A percentile compares a stretch with the other conserved stretches of the same genome.
phyloP scores from a whole-genome alignment of 2,329 filamentous ascomycete genomes.

The Pyrenochaeta sp. region DNA sequence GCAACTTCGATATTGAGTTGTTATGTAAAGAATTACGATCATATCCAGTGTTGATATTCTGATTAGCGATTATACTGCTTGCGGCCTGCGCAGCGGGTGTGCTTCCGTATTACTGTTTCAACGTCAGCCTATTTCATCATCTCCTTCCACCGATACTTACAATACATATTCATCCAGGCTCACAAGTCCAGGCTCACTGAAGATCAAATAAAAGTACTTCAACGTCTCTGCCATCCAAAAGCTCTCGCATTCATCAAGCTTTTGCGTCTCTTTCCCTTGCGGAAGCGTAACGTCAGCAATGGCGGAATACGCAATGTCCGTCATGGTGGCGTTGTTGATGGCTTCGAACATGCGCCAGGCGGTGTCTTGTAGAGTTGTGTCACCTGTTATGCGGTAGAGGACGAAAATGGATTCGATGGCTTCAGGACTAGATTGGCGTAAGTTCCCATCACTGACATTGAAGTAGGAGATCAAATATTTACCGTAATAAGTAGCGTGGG shows the following conservation, averaged over 20 bases:
- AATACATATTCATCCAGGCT: conserved; percentile 74
- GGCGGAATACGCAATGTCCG: conserved; percentile 73
- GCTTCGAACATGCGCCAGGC: conserved; percentile 87
- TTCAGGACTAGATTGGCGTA: conserved; percentile 68
- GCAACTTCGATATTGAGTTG: too few species aligned
- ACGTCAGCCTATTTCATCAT: not conserved
- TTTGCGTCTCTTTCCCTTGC: conserved; percentile 31
- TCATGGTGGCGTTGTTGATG: conserved; percentile 71
- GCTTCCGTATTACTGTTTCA: conserved; percentile 60
- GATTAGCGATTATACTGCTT: not conserved
- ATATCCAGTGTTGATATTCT: too few species aligned
- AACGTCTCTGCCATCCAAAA: conserved; percentile 92
- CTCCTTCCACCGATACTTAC: conserved; percentile 27
- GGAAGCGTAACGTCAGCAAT: conserved; percentile 68
- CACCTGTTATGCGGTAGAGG: conserved; percentile 88
- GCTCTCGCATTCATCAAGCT: conserved; percentile 63
- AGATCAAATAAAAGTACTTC: conserved; percentile 91
- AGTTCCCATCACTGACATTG: not conserved
- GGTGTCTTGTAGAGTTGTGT: conserved; percentile 76
- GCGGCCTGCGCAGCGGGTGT: conserved; percentile 58
- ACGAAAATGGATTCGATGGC: conserved; percentile 90
- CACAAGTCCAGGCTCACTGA: conserved; percentile 70
- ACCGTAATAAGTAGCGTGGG: conserved; percentile 54
- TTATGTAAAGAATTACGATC: too few species aligned
- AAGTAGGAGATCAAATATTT: conserved; percentile 9